A percentile compares a stretch with the other conserved stretches of the same genome.
Evolutionary conservation across 768 basidiomycete species (phyloP).

Genomic region (Flagelloscypha sp.): DNA sequence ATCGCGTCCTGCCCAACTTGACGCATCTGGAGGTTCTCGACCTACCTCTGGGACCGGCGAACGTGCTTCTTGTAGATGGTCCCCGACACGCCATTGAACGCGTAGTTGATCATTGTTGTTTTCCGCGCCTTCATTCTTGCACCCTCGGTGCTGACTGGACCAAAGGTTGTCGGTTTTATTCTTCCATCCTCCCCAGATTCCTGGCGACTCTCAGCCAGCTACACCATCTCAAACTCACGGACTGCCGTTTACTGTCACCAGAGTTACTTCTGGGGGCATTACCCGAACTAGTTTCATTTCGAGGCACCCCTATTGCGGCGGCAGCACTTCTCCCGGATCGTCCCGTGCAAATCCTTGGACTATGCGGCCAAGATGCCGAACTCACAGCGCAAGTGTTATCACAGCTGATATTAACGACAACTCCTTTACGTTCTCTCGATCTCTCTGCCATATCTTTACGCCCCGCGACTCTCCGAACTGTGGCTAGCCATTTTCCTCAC

Average conservation of each 20-base stretch:
- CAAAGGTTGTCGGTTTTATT: slow-evolving; percentile 35
- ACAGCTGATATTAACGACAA: slow-evolving; percentile 37
- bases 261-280: too few relatives aligned
- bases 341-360: slow-evolving; percentile 46
- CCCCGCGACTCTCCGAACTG: slow-evolving; percentile 45
- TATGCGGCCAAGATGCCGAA: slow-evolving; percentile 48
- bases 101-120: slow-evolving; percentile 27
- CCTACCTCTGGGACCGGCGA: slow-evolving; percentile 41
- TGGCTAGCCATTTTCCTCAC: slow-evolving; percentile 42
- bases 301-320: slow-evolving; percentile 51
- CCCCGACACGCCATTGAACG: slow-evolving; percentile 39
- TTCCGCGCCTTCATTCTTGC: slow-evolving; percentile 32
- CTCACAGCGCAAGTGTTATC: slow-evolving; percentile 45
- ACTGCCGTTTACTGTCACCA: slow-evolving; percentile 34
- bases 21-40: slow-evolving; percentile 46
- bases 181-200: slow-evolving; percentile 31
- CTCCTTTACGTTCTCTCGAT: slow-evolving; percentile 47
- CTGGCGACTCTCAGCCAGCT: slow-evolving; percentile 33
- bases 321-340: slow-evolving; percentile 53
- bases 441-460: slow-evolving; percentile 53
- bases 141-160: slow-evolving; percentile 39
- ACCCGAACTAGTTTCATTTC: slow-evolving; percentile 45
- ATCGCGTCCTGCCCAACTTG: slow-evolving; percentile 26
- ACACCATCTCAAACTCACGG: slow-evolving; percentile 38
- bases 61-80: slow-evolving; percentile 18